Conservation (phyloP, 2,329 filamentous ascomycete genomes). For the Macrophomina tecta region DNA sequence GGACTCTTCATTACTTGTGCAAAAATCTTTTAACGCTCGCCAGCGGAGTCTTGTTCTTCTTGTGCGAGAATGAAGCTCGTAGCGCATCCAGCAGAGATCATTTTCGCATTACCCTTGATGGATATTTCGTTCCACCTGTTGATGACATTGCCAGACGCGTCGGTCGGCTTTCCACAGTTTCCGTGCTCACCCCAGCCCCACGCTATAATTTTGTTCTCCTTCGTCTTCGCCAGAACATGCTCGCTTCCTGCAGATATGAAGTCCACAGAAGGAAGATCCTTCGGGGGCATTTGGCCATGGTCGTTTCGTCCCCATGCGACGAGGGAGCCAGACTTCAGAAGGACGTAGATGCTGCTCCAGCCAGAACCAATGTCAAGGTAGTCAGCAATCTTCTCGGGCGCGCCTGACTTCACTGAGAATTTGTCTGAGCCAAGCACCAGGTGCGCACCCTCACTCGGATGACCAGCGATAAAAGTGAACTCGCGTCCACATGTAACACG, state of each 20-base stretch:
- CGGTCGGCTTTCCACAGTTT: slow-evolving; percentile 77
- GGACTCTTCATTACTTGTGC: neutral
- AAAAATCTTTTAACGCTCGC: neutral
- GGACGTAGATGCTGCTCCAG: slow-evolving; percentile 81
- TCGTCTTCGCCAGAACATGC: slow-evolving; percentile 77
- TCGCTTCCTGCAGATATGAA: slow-evolving; percentile 86
- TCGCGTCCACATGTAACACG: slow-evolving; percentile 81
- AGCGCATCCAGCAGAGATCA: slow-evolving; percentile 84
- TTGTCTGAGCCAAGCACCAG: slow-evolving; percentile 76
- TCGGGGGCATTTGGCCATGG: slow-evolving; percentile 78
- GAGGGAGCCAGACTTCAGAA: slow-evolving; percentile 66
- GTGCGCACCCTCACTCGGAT: slow-evolving; percentile 63
- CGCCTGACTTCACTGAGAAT: slow-evolving; percentile 66
- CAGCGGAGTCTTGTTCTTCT: neutral
- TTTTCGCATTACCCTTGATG: slow-evolving; percentile 58
- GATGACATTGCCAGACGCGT: slow-evolving; percentile 69
- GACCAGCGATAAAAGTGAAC: slow-evolving; percentile 75
- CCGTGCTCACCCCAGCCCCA: slow-evolving; percentile 99
- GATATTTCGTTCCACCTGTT: slow-evolving; percentile 72
- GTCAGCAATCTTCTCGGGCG: slow-evolving; percentile 58
- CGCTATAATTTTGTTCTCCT: slow-evolving; percentile 70
- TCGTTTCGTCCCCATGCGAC: slow-evolving; percentile 83
- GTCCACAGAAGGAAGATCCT: slow-evolving; percentile 62
- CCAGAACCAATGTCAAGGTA: slow-evolving; percentile 77
- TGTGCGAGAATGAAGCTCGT: slow-evolving; percentile 74